Percentiles rank a stretch among this genome's conserved stretches.
These are phyloP conservation scores for Arthrobotrys sphaeroides DNA, from an alignment of 2,329 filamentous ascomycete species.

Conservation along the genomic window DNA sequence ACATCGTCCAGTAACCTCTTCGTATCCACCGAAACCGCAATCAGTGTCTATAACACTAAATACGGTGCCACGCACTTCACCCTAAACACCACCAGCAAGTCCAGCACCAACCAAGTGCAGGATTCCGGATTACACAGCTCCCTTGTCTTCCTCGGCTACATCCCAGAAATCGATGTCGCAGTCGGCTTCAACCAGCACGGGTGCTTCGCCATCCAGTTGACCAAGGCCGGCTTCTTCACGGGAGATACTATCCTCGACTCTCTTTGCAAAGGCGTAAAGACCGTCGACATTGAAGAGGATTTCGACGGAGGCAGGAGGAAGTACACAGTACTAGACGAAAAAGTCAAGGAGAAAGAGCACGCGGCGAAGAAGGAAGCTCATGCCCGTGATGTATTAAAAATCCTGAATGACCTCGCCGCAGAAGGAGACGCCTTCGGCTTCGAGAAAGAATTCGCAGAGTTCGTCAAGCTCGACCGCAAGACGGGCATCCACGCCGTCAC, in stretches of 20 bases:
- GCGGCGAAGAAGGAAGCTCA: slow-evolving; percentile 19
- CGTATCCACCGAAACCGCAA: slow-evolving; percentile 31
- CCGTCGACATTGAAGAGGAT: slow-evolving; percentile 31
- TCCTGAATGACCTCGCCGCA: slow-evolving; percentile 29
- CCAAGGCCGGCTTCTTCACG: slow-evolving; percentile 42
- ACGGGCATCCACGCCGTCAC: slow-evolving; percentile 36
- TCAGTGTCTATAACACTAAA: slow-evolving; percentile 52
- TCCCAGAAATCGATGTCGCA: slow-evolving; percentile 44
- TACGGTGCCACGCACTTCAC: slow-evolving; percentile 49
- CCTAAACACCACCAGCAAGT: slow-evolving; percentile 23
- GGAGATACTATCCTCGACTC: slow-evolving; percentile 50
- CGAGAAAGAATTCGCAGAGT: slow-evolving; percentile 53
- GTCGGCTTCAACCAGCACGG: slow-evolving; percentile 49
- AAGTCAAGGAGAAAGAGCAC: not conserved
- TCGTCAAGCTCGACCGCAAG: slow-evolving; percentile 43
- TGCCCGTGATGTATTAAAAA: slow-evolving; percentile 30
- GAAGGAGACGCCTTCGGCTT: slow-evolving; percentile 48
- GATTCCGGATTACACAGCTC: slow-evolving; percentile 41
- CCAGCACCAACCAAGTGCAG: not conserved
- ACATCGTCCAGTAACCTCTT: slow-evolving; percentile 50
- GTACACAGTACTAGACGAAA: slow-evolving; percentile 32
- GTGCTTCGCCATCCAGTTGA: slow-evolving; percentile 51
- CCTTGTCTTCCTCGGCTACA: slow-evolving; percentile 43
- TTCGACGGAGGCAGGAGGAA: slow-evolving; percentile 18
- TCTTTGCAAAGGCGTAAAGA: slow-evolving; percentile 47